phyloP scores from a whole-genome alignment of 2,329 filamentous ascomycete species.

The Lachnellula hyalina region DNA sequence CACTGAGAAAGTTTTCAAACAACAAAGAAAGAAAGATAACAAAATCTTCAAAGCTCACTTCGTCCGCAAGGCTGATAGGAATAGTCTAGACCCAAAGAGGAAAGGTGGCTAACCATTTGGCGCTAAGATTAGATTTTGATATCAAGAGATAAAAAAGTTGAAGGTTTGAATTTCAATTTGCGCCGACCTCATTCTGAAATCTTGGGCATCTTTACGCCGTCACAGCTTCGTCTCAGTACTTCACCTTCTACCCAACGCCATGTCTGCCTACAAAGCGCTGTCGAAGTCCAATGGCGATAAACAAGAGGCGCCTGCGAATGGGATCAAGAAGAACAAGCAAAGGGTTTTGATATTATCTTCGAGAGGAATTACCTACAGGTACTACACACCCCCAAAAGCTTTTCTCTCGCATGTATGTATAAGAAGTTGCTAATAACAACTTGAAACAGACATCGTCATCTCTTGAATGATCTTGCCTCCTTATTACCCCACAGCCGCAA shows the following conservation, averaged over 20 bases:
- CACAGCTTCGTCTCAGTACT: neutral
- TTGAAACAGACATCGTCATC: slow-evolving; percentile 71
- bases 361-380: slow-evolving; percentile 86
- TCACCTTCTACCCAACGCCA: slow-evolving; percentile 33
- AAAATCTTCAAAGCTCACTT: neutral
- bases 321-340: slow-evolving; percentile 58
- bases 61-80: neutral
- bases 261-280: slow-evolving; percentile 74
- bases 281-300: slow-evolving; percentile 53
- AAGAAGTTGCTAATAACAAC: neutral
- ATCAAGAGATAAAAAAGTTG: too few relatives aligned
- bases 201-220: neutral
- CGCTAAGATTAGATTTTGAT: slow-evolving; percentile 23
- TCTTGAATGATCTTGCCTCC: slow-evolving; percentile 81
- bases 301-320: slow-evolving; percentile 43
- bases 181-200: slow-evolving; percentile 9
- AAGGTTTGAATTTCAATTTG: slow-evolving; percentile 16
- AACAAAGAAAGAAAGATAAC: neutral
- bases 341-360: slow-evolving; percentile 87
- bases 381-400: neutral
- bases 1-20: neutral
- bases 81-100: neutral
- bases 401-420: neutral
- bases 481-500: slow-evolving; percentile 90
- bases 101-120: slow-evolving; percentile 1